Evolutionary conservation across 371 early-diverging fungal species (phyloP), one percentile per base, ranked within the genome.

Genomic region (Actinomortierella wolfii): DNA sequence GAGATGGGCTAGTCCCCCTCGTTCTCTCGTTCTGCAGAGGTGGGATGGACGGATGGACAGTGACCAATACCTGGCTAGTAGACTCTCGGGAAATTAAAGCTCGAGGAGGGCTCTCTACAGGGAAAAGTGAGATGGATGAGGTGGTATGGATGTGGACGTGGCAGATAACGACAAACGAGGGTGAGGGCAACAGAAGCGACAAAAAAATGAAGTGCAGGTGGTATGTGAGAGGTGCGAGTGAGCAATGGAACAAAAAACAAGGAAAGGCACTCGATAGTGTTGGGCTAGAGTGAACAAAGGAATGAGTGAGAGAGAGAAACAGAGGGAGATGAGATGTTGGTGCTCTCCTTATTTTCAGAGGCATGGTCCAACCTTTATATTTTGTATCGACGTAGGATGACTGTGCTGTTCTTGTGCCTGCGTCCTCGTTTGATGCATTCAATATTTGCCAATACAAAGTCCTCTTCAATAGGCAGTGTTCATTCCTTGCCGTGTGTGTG

Each of bases 141-240:
- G 34, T 34, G 4, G 34, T 34, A 11, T 34, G 34, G 34, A 34
- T 4, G 34, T 34, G 34, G 34, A 6, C 11, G 34, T 34, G 34
- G n/a, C n/a, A n/a, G n/a, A n/a, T n/a, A n/a, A n/a, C n/a, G n/a
- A n/a, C n/a, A n/a, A n/a, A 23, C 28, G 43, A 29, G 42, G 49
- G 46, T 17, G 25, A 14, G 44, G 40, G 52, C 18, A 40, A 54
- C 51, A 43, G 48, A 52, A 29, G 17, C 20, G 21, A 23, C 18
- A 1, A n/a, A 29, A 17, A 39, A 18, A 2, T 17, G 20, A 41
- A 41, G 6, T 24, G 24, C 17, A 21, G 47, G 21, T n/a, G 21
- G 23, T 11, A 21, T 28, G 28, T n/a, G 51, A 28, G n/a, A 24
- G 28, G 28, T 24, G n/a, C 51, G 51, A 17, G n/a, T 17, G 11